These are phyloP conservation scores for Fusarium sp. DNA, from an alignment of 2,329 filamentous ascomycete genomes.

Conservation along the genomic window DNA sequence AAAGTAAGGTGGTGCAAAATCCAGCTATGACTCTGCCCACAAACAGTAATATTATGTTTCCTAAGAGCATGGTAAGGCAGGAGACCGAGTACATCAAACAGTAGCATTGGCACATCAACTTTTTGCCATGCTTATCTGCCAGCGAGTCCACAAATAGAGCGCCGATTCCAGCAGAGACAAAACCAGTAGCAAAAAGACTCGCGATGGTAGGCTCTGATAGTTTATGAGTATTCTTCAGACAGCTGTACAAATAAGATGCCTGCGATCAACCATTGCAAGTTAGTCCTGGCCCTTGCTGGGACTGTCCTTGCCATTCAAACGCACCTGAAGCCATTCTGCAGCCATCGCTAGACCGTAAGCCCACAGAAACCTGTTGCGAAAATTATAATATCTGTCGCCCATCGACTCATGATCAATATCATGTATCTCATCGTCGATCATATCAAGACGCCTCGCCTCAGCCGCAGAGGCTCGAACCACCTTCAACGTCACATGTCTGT, in stretches of 20 bases:
- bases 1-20: neutral
- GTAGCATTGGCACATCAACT: neutral
- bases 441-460: neutral
- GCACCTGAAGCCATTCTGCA: neutral
- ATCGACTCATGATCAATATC: neutral
- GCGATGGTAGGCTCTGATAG: neutral
- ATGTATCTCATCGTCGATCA: neutral
- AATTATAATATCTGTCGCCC: neutral
- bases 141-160: neutral
- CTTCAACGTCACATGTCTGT: neutral
- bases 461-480: neutral
- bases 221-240: neutral
- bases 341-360: neutral
- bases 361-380: neutral
- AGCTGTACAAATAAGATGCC: neutral
- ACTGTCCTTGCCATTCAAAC: accelerated
- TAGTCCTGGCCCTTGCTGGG: accelerated
- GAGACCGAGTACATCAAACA: neutral
- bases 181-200: neutral
- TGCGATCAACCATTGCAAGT: accelerated
- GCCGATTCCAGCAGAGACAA: neutral
- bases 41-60: accelerated
- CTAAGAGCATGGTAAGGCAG: neutral
- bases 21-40: neutral
- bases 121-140: neutral